Conservation (phyloP, 768 basidiomycete genomes). For the Pleurotus pulmonarius region DNA sequence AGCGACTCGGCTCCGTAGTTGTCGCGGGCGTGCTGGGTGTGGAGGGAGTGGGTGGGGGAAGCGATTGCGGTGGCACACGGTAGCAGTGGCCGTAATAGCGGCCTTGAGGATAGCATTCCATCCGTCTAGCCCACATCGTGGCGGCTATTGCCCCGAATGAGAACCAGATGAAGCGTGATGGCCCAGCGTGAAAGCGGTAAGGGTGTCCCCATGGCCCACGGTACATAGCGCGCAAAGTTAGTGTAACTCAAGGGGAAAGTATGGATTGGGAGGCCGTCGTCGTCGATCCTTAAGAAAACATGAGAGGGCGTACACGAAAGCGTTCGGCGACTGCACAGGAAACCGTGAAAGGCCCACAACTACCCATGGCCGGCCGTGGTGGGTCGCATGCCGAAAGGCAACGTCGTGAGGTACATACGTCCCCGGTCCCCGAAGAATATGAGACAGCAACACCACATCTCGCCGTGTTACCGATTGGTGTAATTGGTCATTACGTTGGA, state of each 20-base stretch:
- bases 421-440: no score
- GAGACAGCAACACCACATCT: no score
- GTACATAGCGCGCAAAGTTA: neutral
- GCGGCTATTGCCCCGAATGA: constrained; percentile 49
- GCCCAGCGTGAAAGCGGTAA: constrained; percentile 22
- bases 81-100: constrained; percentile 11
- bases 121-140: constrained; percentile 35
- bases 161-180: constrained; percentile 72
- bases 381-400: neutral
- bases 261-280: neutral
- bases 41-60: neutral
- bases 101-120: constrained; percentile 26
- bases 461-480: no score
- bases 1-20: neutral
- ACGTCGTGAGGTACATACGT: neutral
- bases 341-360: no score
- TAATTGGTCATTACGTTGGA: neutral
- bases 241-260: neutral
- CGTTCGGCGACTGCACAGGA: neutral
- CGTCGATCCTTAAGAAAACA: constrained; percentile 1
- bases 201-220: neutral
- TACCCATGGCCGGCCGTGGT: no score
- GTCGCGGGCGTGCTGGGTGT: neutral
- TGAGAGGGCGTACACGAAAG: constrained; percentile 1
- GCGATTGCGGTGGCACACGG: constrained; percentile 8